A percentile compares a stretch with the other conserved stretches of the same genome.
Evolutionary conservation across 2,329 filamentous ascomycete genomes (phyloP).

Genomic region (Thelonectria blattea): DNA sequence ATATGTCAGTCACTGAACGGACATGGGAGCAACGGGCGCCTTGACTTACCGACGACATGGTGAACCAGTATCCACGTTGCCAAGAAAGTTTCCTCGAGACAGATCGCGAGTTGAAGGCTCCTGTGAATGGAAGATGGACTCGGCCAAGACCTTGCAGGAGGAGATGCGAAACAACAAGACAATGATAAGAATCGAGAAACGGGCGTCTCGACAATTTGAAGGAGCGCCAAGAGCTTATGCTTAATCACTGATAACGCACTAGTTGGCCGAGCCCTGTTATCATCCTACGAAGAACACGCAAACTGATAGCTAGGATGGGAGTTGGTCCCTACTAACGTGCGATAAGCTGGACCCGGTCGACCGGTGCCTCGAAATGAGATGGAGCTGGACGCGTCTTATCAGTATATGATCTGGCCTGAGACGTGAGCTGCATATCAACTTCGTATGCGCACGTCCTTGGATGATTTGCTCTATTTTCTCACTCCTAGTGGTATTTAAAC

Average conservation of each 20-base stretch:
- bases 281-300: background rate
- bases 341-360: constrained; percentile 9
- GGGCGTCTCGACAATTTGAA: constrained; percentile 1
- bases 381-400: constrained; percentile 10
- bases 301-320: constrained; percentile 2
- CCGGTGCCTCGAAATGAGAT: background rate
- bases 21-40: background rate
- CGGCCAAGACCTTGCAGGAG: constrained; percentile 2
- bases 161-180: background rate
- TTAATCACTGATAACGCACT: constrained; percentile 1
- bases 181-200: background rate
- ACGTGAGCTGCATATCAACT: background rate
- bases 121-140: background rate
- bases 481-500: too few species aligned
- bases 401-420: background rate
- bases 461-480: too few species aligned
- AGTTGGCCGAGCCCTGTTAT: constrained; percentile 1
- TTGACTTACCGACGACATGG: constrained; percentile 16
- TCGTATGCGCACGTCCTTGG: background rate
- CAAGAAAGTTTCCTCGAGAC: background rate
- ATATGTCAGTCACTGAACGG: background rate
- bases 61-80: background rate
- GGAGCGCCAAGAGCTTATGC: constrained; percentile 1
- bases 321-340: background rate
- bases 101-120: background rate